Evolutionary conservation across 208 protist genomes (phyloP), one percentile per base, ranked within the genome.

Genomic region (Leishmania turanica): DNA sequence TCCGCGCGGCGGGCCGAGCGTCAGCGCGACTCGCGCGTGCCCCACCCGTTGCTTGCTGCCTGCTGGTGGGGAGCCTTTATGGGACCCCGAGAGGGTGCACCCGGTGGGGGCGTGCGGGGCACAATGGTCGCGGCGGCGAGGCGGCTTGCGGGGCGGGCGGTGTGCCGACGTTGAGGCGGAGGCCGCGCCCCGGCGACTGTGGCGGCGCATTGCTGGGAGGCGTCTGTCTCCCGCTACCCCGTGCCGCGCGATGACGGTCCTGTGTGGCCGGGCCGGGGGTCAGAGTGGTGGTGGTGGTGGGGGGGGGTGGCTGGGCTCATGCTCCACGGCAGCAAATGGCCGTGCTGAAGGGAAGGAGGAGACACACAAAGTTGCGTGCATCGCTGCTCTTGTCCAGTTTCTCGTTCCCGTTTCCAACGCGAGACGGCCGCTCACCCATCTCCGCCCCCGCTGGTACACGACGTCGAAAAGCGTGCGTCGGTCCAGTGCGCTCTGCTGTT

Each of bases 341-440:
- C 3, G 51, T 27, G 6, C 6, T 27, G 62, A 15, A 7, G 62
- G 56, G 24, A 62, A 31, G 7, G 7, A n/a, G 56, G 1, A 31
- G 24, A 11, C 17, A 6, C 0, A n/a, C 19, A 62, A n/a, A 69
- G 45, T 8, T 34, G 64, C 34, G n/a, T 69, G 17, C 11, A 27
- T 66, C 11, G 21, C 66, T 62, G 47, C 47, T 81, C 51, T 80
- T 47, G 31, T 53, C 19, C 47, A 34, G 60, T 65, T 65, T 65
- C 7, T 65, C 24, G 21, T 4, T 19, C 1, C 51, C 15, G 3
- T 9, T 54, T 54, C 1, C 13, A 54, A 54, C 51, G 51, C 51
- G 17, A 54, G 51, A 54, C 51, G 17, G 51, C 51, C 1, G 11
- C 51, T 4, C 17, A 13, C 51, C 51, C 51, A 19, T 54, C 4